phyloP scores from a whole-genome alignment of 257 asterid species.

The Solanum dulcamara region DNA sequence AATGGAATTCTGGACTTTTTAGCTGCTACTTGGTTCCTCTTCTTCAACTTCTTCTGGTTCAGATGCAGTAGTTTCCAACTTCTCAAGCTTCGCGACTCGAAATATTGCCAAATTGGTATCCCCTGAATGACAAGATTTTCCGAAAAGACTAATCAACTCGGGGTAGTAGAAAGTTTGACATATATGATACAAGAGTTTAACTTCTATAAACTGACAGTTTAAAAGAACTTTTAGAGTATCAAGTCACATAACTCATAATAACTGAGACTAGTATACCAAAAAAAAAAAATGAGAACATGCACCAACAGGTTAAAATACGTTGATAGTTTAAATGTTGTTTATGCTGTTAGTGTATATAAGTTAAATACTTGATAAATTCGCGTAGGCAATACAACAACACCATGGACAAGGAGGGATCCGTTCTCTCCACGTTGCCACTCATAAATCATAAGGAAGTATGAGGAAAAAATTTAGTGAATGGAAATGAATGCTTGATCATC shows the following conservation, averaged over 20 bases:
- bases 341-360: not conserved
- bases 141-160: not conserved
- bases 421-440: not conserved
- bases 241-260: not conserved
- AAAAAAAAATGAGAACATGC: not conserved
- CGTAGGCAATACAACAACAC: not conserved
- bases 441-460: not conserved
- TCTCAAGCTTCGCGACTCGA: constrained; percentile 46
- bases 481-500: not conserved
- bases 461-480: not conserved
- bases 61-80: constrained; percentile 8
- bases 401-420: not conserved
- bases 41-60: constrained; percentile 21
- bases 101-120: constrained; percentile 69
- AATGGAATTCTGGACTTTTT: not conserved
- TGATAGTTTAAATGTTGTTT: not conserved
- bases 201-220: not conserved
- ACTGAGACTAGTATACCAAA: not conserved
- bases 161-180: not conserved
- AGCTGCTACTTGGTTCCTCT: constrained; percentile 5
- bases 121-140: constrained; percentile 26
- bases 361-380: not conserved
- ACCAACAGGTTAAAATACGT: not conserved
- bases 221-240: not conserved
- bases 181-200: not conserved